Base-by-base conservation (phyloP, 2,329 filamentous ascomycete genomes). In the Pseudogymnoascus sp. region DNA sequence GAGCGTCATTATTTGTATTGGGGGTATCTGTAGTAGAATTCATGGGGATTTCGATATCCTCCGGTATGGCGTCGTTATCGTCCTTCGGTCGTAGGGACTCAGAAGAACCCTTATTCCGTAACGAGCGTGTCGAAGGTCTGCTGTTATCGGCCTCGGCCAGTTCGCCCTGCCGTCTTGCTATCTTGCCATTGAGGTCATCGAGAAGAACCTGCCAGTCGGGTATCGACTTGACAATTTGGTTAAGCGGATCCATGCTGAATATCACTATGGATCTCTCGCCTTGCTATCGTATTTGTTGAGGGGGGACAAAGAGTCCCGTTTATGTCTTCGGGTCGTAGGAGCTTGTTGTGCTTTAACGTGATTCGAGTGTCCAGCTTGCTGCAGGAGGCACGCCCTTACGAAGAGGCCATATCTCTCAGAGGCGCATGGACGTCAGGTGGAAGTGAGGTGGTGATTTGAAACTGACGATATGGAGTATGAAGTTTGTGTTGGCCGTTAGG, bases 131-230 rank as follows among this genome's bases (percentile, higher is more conserved):
- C 5, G 75, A 67, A 2, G 72, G 70, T 28, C 74, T 74, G 33
- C 71, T 68, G 24, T 66, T 70, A 26, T 71, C 72, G 59, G 73
- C 75, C 63, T 78, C 77, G 37, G 84, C 85, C 63, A 88, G 77
- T 70, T 87, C 84, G 60, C 77, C 75, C 75, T 88, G 85, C 64
- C 85, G 84, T 70, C 82, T 77, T 64, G 84, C 80, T 64, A 88
- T 85, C 72, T 88, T 81, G 64, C 78, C 77, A 70, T 79, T 85
- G 63, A 88, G 79, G 61, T 86, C 81, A 65, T 86, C 82, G 50
- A 88, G 78, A 22, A 82, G 80, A 64, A 76, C 76, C 38, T 83
- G 75, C 85, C 85, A 88, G 71, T 82, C 79, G 14, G 85, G 85
- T 43, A 86, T 78, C 65, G 85, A 83, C 66, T 73, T 77, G 62